Conservation (phyloP, 2,329 filamentous ascomycete species). For the Penicillium sp. region DNA sequence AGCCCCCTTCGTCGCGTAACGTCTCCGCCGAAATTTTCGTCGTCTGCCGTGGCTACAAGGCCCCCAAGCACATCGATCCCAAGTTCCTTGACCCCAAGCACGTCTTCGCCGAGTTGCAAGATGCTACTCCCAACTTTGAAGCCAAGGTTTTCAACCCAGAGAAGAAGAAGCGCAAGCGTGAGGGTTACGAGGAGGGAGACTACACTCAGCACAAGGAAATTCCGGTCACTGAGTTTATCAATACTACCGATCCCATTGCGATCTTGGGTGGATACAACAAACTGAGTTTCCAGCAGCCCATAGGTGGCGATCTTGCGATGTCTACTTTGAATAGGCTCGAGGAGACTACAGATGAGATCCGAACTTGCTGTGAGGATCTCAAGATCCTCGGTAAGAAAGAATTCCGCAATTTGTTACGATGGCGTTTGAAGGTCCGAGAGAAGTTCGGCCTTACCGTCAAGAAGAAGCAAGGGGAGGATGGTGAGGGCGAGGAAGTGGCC, state of each 20-base stretch:
- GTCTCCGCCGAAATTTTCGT: conserved; percentile 99
- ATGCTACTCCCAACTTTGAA: conserved; percentile 88
- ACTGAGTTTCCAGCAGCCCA: conserved; percentile 78
- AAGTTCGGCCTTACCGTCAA: conserved; percentile 85
- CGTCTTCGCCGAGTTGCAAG: conserved; percentile 90
- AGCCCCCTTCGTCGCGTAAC: conserved; percentile 92
- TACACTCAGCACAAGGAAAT: conserved; percentile 90
- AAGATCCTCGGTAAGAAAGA: conserved; percentile 92
- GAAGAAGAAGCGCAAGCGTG: conserved; percentile 94
- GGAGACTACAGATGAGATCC: conserved; percentile 83
- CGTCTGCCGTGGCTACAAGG: conserved; percentile 92
- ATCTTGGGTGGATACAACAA: conserved; percentile 86
- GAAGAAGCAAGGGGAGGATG: conserved; percentile 58
- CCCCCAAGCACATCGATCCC: conserved; percentile 89
- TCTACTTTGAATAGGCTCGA: conserved; percentile 83
- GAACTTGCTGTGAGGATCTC: conserved; percentile 76
- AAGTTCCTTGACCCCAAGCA: conserved; percentile 86
- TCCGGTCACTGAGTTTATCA: conserved; percentile 87
- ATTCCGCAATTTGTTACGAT: conserved; percentile 85
- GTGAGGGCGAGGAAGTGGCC: conserved; percentile 72
- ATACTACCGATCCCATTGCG: conserved; percentile 88
- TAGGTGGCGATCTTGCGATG: conserved; percentile 81
- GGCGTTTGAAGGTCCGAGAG: conserved; percentile 86
- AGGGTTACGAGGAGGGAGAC: conserved; percentile 96
- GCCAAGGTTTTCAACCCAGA: conserved; percentile 98